Evolutionary conservation across 495 filamentous ascomycete genomes (phyloP), one percentile per base, ranked within the genome.

Genomic region (Corynascus novoguineensis): DNA sequence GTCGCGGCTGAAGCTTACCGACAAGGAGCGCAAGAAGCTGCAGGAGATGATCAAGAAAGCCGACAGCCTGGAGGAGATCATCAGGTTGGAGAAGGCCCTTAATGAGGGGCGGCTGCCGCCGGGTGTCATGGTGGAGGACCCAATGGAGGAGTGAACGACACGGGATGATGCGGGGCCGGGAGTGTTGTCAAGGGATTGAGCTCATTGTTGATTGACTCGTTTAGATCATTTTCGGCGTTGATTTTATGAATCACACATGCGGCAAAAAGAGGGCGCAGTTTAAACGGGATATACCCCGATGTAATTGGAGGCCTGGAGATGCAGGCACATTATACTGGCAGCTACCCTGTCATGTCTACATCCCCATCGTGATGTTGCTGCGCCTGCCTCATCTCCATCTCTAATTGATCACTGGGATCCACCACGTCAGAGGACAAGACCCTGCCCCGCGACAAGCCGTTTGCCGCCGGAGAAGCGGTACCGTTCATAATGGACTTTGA

Each of bases 51-150:
- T 86, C 85, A 60, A 83, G 79, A 71, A 87, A 60, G 93, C 95
- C 5, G 89, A 86, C 71, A 93, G 86, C 65, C 62, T 97, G 67
- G 85, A 89, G 65, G 90, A 93, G 74, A 90, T 95, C 62, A 83
- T 86, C 21, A 72, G 83, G 52, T 64, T 95, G 65, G 90, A 95
- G 78, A 88, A 86, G 73, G 89, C 89, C 68, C 72, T 97, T 52
- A 86, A 86, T 56, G 91, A 97, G 72, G 93, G 93, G 4, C 73
- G 87, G 69, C 79, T 97, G 68, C 89, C 90, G 15, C 77, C 78
- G 24, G 88, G 84, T 35, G 76, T 85, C 32, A 72, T 83, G 40
- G 74, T 73, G 44, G 78, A 66, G 11, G 80, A 78, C 60, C 73
- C 65, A 31, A 83, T 82, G 74, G 84, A 85, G 66, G 81, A 83